Evolutionary conservation across 805 yeast species (phyloP).

Genomic region (Sugiyamaella smithiae): DNA sequence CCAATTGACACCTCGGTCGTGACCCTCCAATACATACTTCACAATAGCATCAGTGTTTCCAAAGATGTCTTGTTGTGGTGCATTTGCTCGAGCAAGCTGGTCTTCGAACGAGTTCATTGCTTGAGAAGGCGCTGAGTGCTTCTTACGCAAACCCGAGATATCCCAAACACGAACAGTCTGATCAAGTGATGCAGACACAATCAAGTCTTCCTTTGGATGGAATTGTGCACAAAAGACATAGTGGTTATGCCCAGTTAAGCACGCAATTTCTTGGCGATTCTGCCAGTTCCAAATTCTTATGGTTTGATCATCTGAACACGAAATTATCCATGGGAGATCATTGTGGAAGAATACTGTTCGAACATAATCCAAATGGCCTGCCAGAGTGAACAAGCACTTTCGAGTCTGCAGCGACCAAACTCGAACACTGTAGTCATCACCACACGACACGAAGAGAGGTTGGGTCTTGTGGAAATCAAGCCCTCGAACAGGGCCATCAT

Average conservation of each 20-base stretch:
- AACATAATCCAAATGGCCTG: conserved; percentile 93
- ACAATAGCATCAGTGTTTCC: conserved; percentile 93
- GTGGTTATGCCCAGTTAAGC: conserved; percentile 96
- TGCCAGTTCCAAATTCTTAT: conserved; percentile 99
- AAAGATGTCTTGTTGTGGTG: conserved; percentile 69
- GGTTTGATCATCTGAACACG: conserved; percentile 97
- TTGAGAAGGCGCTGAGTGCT: conserved; percentile 72
- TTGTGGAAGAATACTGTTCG: conserved; percentile 93
- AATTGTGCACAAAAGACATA: conserved; percentile 98
- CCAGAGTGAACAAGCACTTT: conserved; percentile 85
- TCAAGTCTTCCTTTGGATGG: conserved; percentile 92
- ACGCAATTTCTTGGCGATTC: conserved; percentile 94
- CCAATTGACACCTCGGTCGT: conserved; percentile 98
- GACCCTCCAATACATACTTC: conserved; percentile 95
- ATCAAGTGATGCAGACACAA: conserved; percentile 94
- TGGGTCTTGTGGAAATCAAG: conserved; percentile 97
- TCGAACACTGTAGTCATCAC: conserved; percentile 92
- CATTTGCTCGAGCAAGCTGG: conserved; percentile 49
- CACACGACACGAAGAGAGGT: conserved; percentile 94
- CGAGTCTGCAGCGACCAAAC: conserved; percentile 95
- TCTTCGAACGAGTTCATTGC: conserved; percentile 35
- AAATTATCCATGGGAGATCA: conserved; percentile 95
- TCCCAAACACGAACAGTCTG: conserved; percentile 99
- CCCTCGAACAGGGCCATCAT: conserved; percentile 96
- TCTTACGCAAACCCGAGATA: conserved; percentile 88